Evolutionary conservation across 805 yeast species (phyloP), one percentile per base, ranked within the genome.

Genomic region (Cyberlindnera petersonii): DNA sequence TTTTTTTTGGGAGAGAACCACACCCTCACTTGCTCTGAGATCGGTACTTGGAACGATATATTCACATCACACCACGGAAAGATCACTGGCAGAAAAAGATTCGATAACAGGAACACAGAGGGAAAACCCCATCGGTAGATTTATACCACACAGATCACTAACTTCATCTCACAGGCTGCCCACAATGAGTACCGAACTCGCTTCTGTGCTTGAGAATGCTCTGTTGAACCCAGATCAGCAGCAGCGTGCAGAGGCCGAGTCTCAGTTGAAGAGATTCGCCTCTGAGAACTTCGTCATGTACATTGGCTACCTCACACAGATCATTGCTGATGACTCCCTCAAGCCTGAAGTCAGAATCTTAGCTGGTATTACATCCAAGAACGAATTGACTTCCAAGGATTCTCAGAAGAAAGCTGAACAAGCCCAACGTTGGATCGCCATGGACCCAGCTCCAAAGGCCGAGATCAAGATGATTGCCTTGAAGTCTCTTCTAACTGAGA

Each of bases 331-430:
- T 56, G 82, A 76, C 31, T 58, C 66, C 7, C 75, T 75, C 40
- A 76, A 74, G 52, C 65, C 81, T 6, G 96, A 91, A 64, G 93
- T 88, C 33, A 75, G 98, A 56, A 86, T 88, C 72, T 74, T 93
- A 59, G 96, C 98, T 4, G 95, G 93, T 29, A 69, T 91, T 46
- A 83, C 83, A 16, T 69, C 87, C 56, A 91, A 91, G 68, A 91
- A 91, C 65, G 86, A 86, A 66, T 72, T 91, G 53, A 78, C 86
- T 6, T 79, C 97, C 13, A 91, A 89, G 58, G 94, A 86, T 56
- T 50, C 69, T 4, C 63, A 64, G n/a, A 78, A 76, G 49, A 76
- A 72, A 49, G 63, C 60, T 30, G 74, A 69, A 27, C 82, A 78
- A 57, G 75, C 79, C 13, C 77, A 76, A 55, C 77, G 93, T 46